phyloP scores from a whole-genome alignment of 768 basidiomycete genomes.

The Mycena alexandri region DNA sequence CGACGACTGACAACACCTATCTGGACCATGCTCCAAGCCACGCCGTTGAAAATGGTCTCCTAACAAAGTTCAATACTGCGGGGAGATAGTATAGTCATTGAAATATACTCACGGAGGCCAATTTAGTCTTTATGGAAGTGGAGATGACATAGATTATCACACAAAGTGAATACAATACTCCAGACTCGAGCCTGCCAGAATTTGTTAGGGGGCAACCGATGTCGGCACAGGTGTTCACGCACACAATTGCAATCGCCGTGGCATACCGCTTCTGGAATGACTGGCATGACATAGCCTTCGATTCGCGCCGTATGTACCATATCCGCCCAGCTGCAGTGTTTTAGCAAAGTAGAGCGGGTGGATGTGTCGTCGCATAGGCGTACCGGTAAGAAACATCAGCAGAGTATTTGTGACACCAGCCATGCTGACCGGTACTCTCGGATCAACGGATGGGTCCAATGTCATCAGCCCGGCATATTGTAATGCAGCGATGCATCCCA shows the following conservation, averaged over 20 bases:
- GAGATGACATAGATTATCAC: slow-evolving; percentile 23
- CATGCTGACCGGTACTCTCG: slow-evolving; percentile 21
- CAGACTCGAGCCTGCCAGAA: slow-evolving; percentile 20
- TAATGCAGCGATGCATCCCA: slow-evolving; percentile 15
- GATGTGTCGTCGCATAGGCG: background rate
- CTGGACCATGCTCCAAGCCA: slow-evolving; percentile 26
- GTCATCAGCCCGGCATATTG: slow-evolving; percentile 2
- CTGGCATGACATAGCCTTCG: background rate
- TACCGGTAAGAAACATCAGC: slow-evolving; percentile 23
- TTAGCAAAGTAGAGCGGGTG: background rate
- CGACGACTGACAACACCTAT: slow-evolving; percentile 22
- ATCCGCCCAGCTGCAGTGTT: slow-evolving; percentile 16
- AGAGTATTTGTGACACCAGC: slow-evolving; percentile 15
- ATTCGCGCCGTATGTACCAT: slow-evolving; percentile 22
- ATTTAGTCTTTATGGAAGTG: background rate
- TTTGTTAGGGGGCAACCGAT: background rate
- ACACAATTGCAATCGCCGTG: slow-evolving; percentile 24
- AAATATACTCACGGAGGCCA: slow-evolving; percentile 15
- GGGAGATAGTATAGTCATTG: background rate
- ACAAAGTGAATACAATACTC: slow-evolving; percentile 17
- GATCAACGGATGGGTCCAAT: slow-evolving; percentile 4
- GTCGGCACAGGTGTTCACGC: background rate
- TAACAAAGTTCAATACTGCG: background rate
- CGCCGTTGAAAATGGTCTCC: slow-evolving; percentile 21
- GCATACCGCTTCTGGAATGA: slow-evolving; percentile 3